These are phyloP conservation scores for Sclerotinia spermophila DNA, from an alignment of 2,329 filamentous ascomycete species.

Conservation along the genomic window DNA sequence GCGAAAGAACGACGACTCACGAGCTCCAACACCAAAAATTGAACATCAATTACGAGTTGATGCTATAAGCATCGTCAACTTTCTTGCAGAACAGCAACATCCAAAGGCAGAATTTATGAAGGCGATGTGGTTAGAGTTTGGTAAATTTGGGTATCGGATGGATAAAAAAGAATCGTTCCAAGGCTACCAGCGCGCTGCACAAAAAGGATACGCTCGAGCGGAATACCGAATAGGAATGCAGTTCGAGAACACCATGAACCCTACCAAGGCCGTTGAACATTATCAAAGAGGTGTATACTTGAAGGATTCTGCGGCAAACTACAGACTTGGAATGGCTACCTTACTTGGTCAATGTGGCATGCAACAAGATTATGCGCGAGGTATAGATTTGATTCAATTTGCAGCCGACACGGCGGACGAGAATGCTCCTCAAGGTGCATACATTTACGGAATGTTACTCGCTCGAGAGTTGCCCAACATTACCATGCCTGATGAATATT, in stretches of 20 bases:
- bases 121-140: slow-evolving; percentile 97
- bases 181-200: slow-evolving; percentile 80
- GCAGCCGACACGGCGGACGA: slow-evolving; percentile 89
- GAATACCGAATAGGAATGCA: slow-evolving; percentile 99
- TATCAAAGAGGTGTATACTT: slow-evolving; percentile 77
- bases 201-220: slow-evolving; percentile 80
- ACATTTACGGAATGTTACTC: slow-evolving; percentile 92
- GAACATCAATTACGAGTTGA: slow-evolving; percentile 87
- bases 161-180: slow-evolving; percentile 94
- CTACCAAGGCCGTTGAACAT: slow-evolving; percentile 84
- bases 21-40: slow-evolving; percentile 76
- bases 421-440: slow-evolving; percentile 94
- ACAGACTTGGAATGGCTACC: slow-evolving; percentile 95
- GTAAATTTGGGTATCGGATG: slow-evolving; percentile 83
- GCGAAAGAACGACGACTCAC: slow-evolving; percentile 41
- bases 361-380: slow-evolving; percentile 71
- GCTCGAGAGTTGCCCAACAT: slow-evolving; percentile 90
- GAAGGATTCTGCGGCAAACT: slow-evolving; percentile 80
- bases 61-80: slow-evolving; percentile 86
- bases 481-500: slow-evolving; percentile 65
- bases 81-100: slow-evolving; percentile 86
- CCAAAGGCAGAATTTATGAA: slow-evolving; percentile 92
- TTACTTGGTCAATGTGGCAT: slow-evolving; percentile 91
- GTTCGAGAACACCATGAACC: slow-evolving; percentile 91
- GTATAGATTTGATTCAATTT: slow-evolving; percentile 75